Conservation (phyloP, 345 rosid species). For the Salix koriyanagi region DNA sequence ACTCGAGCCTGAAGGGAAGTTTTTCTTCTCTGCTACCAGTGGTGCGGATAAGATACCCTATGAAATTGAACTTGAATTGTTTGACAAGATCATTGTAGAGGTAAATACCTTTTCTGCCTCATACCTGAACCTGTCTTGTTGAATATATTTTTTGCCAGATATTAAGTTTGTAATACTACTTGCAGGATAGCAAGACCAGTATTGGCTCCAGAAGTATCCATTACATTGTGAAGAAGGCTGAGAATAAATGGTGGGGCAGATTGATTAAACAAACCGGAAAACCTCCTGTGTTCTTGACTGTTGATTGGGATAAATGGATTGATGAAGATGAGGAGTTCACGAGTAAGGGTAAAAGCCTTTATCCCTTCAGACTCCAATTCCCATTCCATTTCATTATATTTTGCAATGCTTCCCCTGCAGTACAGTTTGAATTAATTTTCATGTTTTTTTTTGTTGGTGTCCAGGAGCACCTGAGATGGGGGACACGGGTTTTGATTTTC, state of each 20-base stretch:
- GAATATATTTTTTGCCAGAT: neutral
- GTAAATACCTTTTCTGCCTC: slow-evolving; percentile 22
- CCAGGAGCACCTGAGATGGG: slow-evolving; percentile 13
- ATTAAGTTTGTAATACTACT: neutral
- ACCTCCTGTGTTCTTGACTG: slow-evolving; percentile 46
- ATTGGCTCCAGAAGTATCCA: slow-evolving; percentile 39
- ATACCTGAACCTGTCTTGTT: neutral
- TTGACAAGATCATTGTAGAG: slow-evolving; percentile 42
- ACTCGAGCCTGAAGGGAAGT: slow-evolving; percentile 54
- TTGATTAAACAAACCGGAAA: slow-evolving; percentile 43
- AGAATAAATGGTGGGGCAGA: slow-evolving; percentile 57
- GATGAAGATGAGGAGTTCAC: slow-evolving; percentile 52
- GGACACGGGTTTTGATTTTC: slow-evolving; percentile 41
- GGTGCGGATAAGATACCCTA: slow-evolving; percentile 44
- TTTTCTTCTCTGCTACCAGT: slow-evolving; percentile 46
- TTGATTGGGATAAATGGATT: slow-evolving; percentile 66
- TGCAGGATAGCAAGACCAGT: slow-evolving; percentile 53
- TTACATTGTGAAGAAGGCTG: slow-evolving; percentile 47
- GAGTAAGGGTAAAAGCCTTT: slow-evolving; percentile 14
- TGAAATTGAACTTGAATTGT: slow-evolving; percentile 45
- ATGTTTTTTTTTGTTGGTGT: neutral
- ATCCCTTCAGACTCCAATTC: neutral
- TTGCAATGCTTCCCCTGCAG: no score
- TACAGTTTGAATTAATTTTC: slow-evolving; percentile 10
- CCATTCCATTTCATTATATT: neutral